Evolutionary conservation across 1,284 basidiomycete genomes (phyloP).

Genomic region (Phaffia rhodozyma): DNA sequence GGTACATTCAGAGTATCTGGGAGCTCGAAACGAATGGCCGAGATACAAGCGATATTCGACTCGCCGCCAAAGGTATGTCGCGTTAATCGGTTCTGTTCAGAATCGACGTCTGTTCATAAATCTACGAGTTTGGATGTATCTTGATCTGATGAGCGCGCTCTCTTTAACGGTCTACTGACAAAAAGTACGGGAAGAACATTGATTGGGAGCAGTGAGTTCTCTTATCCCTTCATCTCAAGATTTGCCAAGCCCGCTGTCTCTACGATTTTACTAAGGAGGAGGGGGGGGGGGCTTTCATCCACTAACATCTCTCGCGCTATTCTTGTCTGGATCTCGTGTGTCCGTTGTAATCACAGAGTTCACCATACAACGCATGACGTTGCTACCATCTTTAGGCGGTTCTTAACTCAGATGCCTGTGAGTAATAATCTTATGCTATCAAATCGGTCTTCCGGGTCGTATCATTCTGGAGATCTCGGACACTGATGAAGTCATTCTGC

Average conservation of each 20-base stretch:
- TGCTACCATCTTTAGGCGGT: conserved; percentile 88
- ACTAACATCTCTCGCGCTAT: no score
- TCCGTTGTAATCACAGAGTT: conserved; percentile 36
- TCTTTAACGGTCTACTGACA: neutral
- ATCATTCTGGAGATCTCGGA: neutral
- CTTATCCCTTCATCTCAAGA: no score
- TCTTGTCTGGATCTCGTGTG: no score
- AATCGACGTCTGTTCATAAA: neutral
- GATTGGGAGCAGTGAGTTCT: conserved; percentile 54
- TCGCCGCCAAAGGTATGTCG: conserved; percentile 63
- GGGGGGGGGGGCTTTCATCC: no score
- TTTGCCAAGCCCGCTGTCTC: no score
- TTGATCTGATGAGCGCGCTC: neutral
- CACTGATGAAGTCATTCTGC: conserved; percentile 15
- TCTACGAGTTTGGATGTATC: neutral
- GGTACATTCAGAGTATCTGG: conserved; percentile 92
- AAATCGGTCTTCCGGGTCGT: neutral
- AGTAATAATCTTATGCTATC: conserved; percentile 31
- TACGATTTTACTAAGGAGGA: no score
- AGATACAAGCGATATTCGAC: conserved; percentile 84
- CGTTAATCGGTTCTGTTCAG: neutral
- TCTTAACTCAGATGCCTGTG: conserved; percentile 91
- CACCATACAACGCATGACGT: conserved; percentile 89
- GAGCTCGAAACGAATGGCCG: conserved; percentile 87
- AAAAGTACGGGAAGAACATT: conserved; percentile 79